Evolutionary conservation across 352 stramenopile species (phyloP).

Genomic region (Phytophthora boehmeriae): DNA sequence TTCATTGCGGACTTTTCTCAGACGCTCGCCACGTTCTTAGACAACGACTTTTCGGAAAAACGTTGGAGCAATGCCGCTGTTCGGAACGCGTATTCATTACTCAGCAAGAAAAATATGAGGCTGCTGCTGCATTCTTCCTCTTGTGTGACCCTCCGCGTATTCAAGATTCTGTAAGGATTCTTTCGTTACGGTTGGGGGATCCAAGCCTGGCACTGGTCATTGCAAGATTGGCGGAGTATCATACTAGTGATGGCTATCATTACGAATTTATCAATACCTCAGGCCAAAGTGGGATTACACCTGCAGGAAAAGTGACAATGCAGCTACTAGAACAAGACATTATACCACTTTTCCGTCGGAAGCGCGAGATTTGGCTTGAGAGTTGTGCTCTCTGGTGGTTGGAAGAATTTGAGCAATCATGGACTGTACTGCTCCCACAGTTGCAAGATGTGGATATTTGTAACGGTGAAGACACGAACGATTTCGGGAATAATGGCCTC

Average conservation of each 20-base stretch:
- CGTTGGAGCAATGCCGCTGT: conserved; percentile 88
- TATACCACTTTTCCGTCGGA: conserved; percentile 64
- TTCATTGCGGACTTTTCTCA: conserved; percentile 26
- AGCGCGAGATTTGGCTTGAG: conserved; percentile 75
- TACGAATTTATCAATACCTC: conserved; percentile 54
- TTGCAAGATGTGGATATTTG: conserved; percentile 69
- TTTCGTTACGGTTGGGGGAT: conserved; percentile 88
- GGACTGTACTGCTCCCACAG: conserved; percentile 63
- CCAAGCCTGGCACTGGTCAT: conserved; percentile 90
- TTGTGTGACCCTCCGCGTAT: conserved; percentile 92
- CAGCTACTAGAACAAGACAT: conserved; percentile 71
- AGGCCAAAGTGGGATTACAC: conserved; percentile 64
- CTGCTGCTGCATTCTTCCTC: conserved; percentile 93
- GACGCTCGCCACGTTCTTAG: conserved; percentile 76
- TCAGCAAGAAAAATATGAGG: conserved; percentile 93
- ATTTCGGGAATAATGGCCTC: conserved; percentile 27
- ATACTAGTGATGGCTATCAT: conserved; percentile 49
- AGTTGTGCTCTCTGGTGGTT: conserved; percentile 85
- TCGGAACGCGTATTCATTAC: conserved; percentile 95
- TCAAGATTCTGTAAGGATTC: conserved; percentile 92
- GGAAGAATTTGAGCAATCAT: conserved; percentile 86
- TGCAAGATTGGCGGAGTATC: conserved; percentile 87
- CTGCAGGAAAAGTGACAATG: conserved; percentile 53
- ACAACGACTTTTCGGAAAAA: conserved; percentile 85
- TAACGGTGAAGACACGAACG: conserved; percentile 13